Percentiles rank a stretch among this genome's conserved stretches.
These are phyloP conservation scores for Cladophialophora bantiana DNA, from an alignment of 2,329 filamentous ascomycete genomes.

Conservation along the genomic window DNA sequence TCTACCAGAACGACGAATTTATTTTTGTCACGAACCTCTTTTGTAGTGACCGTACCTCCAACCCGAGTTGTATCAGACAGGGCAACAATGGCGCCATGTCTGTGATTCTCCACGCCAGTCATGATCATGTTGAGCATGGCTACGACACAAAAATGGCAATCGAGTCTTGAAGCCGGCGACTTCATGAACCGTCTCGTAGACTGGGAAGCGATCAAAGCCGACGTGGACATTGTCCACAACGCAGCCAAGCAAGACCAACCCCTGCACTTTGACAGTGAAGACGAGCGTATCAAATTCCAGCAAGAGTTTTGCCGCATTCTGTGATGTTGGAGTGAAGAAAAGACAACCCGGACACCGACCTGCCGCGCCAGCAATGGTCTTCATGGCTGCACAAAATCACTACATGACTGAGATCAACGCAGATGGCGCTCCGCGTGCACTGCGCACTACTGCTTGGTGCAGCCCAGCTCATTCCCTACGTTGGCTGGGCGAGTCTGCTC, in stretches of 20 bases:
- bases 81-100: constrained; percentile 7
- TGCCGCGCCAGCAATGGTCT: too few species aligned
- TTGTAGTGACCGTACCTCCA: not conserved
- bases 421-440: too few species aligned
- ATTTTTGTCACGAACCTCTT: constrained; percentile 6
- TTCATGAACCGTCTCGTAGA: constrained; percentile 25
- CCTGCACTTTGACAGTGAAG: constrained; percentile 15
- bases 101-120: constrained; percentile 13
- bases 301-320: constrained; percentile 12
- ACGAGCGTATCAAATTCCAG: constrained; percentile 11
- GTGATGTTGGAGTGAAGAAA: constrained; percentile 20
- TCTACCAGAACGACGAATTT: not conserved
- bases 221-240: constrained; percentile 6
- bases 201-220: constrained; percentile 21
- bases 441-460: too few species aligned
- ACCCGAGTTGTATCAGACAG: constrained; percentile 5
- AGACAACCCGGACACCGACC: too few species aligned
- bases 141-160: constrained; percentile 3
- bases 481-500: too few species aligned
- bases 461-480: too few species aligned
- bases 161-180: not conserved
- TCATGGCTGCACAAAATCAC: too few species aligned
- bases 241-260: not conserved
- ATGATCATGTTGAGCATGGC: constrained; percentile 10
- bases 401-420: too few species aligned